Evolutionary conservation across 805 yeast species (phyloP).

Genomic region (Sungouiella thailandica): DNA sequence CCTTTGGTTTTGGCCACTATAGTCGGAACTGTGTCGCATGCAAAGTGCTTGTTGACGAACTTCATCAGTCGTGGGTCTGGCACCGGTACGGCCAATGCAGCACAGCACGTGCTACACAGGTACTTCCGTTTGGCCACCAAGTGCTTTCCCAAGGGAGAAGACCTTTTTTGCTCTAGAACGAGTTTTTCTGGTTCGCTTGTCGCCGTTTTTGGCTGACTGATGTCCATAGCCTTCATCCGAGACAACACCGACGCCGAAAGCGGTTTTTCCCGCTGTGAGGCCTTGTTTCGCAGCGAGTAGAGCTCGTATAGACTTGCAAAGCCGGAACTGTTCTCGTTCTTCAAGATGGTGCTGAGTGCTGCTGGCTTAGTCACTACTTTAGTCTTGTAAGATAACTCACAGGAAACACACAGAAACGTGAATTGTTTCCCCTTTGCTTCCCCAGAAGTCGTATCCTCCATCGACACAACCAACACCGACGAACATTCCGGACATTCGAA

Average conservation of each 20-base stretch:
- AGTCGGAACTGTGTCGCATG: constrained; percentile 31
- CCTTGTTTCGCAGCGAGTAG: background rate
- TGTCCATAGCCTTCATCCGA: constrained; percentile 7
- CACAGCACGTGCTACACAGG: constrained; percentile 27
- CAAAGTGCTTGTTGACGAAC: constrained; percentile 25
- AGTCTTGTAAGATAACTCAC: constrained; percentile 12
- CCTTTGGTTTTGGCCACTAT: constrained; percentile 16
- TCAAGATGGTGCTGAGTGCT: constrained; percentile 11
- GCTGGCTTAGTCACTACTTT: constrained; percentile 13
- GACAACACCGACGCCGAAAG: constrained; percentile 1
- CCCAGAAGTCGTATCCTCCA: constrained; percentile 12
- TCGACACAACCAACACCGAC: constrained; percentile 21
- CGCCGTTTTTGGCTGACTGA: too few species aligned
- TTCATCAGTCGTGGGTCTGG: constrained; percentile 25
- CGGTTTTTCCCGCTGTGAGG: background rate
- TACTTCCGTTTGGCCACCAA: constrained; percentile 21
- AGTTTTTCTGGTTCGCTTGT: too few species aligned
- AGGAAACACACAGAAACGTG: constrained; percentile 10
- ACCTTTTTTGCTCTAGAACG: too few species aligned
- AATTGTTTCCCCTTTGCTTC: constrained; percentile 9
- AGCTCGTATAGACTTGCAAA: constrained; percentile 12
- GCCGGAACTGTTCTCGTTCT: constrained; percentile 6
- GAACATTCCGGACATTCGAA: constrained; percentile 35
- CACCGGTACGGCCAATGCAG: constrained; percentile 21
- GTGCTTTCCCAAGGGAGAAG: constrained; percentile 23